Percentiles rank a stretch among this genome's conserved stretches.
Evolutionary conservation across 176 grass and related monocot species (phyloP).

Genomic region (Musa acuminata): DNA sequence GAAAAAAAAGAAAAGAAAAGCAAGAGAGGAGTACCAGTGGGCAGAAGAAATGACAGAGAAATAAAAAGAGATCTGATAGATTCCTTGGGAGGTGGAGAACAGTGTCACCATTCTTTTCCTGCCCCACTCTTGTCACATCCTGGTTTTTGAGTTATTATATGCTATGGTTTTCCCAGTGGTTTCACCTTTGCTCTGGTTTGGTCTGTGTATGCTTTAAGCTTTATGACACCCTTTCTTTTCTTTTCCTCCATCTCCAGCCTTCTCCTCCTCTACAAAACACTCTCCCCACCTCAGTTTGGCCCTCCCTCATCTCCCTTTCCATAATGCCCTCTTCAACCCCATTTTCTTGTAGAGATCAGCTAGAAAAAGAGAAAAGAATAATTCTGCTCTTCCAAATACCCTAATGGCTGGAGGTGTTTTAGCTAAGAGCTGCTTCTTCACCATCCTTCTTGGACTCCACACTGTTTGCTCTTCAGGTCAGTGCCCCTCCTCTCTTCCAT

Average conservation of each 20-base stretch:
- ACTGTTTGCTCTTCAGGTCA: conserved; percentile 39
- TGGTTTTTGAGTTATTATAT: too few species aligned
- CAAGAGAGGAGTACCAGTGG: too few species aligned
- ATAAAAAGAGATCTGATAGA: too few species aligned
- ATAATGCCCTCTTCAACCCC: conserved; percentile 8
- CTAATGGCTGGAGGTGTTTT: conserved; percentile 17
- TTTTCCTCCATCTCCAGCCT: not conserved
- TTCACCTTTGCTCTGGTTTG: not conserved
- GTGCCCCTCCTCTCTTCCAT: not conserved
- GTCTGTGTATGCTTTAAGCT: not conserved
- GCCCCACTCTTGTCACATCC: too few species aligned
- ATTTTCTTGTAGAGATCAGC: conserved; percentile 1
- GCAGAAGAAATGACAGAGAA: too few species aligned
- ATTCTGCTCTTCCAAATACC: not conserved
- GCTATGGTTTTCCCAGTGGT: not conserved
- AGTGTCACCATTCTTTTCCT: too few species aligned
- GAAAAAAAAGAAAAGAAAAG: too few species aligned
- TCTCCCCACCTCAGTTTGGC: not conserved
- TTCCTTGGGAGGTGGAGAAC: too few species aligned
- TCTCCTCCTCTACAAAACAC: too few species aligned
- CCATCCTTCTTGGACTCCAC: conserved; percentile 16
- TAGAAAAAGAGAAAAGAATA: not conserved
- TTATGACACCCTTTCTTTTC: not conserved
- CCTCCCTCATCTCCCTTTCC: not conserved
- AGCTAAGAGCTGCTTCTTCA: conserved; percentile 25